phyloP scores from a whole-genome alignment of 2,329 filamentous ascomycete species.

The Mollisiaceae sp. region DNA sequence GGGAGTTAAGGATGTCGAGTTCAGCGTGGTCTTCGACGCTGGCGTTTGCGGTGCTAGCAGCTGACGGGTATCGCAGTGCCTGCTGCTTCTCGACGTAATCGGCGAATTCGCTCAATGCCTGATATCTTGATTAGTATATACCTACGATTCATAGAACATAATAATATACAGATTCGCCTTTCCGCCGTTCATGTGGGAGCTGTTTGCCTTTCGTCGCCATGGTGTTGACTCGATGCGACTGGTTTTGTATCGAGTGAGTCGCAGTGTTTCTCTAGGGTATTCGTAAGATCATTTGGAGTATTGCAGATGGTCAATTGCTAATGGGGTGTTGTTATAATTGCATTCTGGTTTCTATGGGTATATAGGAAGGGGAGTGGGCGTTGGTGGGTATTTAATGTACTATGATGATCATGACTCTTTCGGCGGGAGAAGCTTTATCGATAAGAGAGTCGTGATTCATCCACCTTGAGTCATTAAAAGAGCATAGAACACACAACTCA shows the following conservation, averaged over 20 bases:
- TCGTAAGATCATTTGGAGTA: slow-evolving; percentile 27
- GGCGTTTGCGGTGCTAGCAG: slow-evolving; percentile 25
- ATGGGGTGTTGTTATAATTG: background rate
- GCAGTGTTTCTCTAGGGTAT: slow-evolving; percentile 23
- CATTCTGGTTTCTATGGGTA: background rate
- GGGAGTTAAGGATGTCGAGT: slow-evolving; percentile 81
- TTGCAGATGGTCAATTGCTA: background rate
- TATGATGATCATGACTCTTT: slow-evolving; percentile 29
- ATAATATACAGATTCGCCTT: slow-evolving; percentile 77
- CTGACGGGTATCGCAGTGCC: slow-evolving; percentile 65
- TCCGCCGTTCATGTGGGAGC: slow-evolving; percentile 78
- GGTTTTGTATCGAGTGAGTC: slow-evolving; percentile 7
- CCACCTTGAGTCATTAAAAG: slow-evolving; percentile 28
- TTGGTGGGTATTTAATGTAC: background rate
- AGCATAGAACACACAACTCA: background rate
- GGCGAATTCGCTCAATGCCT: slow-evolving; percentile 92
- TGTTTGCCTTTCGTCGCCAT: slow-evolving; percentile 64
- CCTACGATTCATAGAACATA: background rate
- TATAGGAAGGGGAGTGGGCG: background rate
- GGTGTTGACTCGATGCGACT: slow-evolving; percentile 13
- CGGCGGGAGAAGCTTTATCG: slow-evolving; percentile 39
- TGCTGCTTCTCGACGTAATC: slow-evolving; percentile 98
- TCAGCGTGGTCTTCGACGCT: slow-evolving; percentile 77
- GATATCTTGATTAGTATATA: slow-evolving; percentile 5
- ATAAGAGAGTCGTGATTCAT: slow-evolving; percentile 39